Conservation (phyloP, 345 rosid species). For the Salix viminalis region DNA sequence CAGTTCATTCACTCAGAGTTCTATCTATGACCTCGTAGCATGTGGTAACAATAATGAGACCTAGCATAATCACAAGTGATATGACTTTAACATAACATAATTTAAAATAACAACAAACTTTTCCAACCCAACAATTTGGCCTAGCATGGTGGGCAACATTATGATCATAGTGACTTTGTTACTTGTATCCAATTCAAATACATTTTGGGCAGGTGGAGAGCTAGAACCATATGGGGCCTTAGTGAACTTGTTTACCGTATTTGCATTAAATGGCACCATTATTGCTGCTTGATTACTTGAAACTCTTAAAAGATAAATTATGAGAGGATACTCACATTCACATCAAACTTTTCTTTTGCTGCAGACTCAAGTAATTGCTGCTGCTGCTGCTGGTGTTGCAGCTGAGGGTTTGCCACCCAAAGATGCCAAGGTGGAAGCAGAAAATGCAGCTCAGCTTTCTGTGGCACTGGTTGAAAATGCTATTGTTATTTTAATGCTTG, state of each 20-base stretch:
- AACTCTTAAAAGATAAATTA: background rate
- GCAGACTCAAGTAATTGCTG: constrained; percentile 99
- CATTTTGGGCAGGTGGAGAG: background rate
- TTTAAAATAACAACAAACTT: background rate
- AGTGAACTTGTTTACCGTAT: background rate
- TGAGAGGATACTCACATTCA: constrained; percentile 13
- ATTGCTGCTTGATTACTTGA: background rate
- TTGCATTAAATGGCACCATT: background rate
- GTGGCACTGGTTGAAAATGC: constrained; percentile 98
- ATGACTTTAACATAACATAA: background rate
- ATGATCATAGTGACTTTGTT: background rate
- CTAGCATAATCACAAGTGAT: background rate
- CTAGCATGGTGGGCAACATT: background rate
- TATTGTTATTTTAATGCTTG: constrained; percentile 96
- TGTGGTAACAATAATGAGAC: background rate
- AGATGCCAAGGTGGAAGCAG: constrained; percentile 84
- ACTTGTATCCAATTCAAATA: background rate
- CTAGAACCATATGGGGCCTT: background rate
- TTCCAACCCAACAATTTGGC: background rate
- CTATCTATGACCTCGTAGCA: background rate
- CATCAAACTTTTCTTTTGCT: constrained; percentile 27
- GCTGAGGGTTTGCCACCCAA: constrained; percentile 90
- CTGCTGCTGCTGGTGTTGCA: constrained; percentile 99
- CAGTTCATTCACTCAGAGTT: background rate
- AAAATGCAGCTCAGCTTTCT: constrained; percentile 97